Evolutionary conservation across 352 stramenopile species (phyloP).

Genomic region (Pythium oligandrum): DNA sequence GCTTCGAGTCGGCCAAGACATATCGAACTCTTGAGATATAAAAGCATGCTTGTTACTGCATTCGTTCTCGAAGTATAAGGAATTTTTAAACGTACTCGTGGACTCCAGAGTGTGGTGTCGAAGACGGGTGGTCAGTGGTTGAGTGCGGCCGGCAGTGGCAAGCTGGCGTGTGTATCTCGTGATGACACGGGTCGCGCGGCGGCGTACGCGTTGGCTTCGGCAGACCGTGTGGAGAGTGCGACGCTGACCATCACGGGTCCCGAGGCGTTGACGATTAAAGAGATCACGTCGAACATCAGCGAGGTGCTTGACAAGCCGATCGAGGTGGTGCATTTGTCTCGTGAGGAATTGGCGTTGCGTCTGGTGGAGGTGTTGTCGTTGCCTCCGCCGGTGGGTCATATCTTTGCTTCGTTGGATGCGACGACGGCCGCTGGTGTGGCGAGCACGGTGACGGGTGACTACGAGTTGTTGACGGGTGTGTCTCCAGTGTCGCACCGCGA

Average conservation of each 20-base stretch:
- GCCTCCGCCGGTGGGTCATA: constrained; percentile 3
- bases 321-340: constrained; percentile 4
- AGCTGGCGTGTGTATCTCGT: constrained; percentile 1
- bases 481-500: constrained; percentile 9
- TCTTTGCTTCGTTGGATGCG: constrained; percentile 16
- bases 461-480: constrained; percentile 15
- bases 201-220: neutral
- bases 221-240: neutral
- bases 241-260: neutral
- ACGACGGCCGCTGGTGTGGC: constrained; percentile 10
- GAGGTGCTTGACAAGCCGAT: neutral
- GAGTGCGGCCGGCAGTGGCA: neutral
- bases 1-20: no score
- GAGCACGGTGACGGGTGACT: constrained; percentile 8
- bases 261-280: neutral
- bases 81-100: no score
- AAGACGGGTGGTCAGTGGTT: constrained; percentile 2
- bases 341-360: neutral
- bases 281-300: neutral
- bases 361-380: neutral
- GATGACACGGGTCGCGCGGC: neutral
- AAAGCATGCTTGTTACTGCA: no score
- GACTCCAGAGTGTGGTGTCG: no score
- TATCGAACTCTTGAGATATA: no score
- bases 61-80: no score